Percentiles rank a stretch among this genome's conserved stretches.
These are phyloP conservation scores for Inosperma sp. DNA, from an alignment of 768 basidiomycete species.

Conservation along the genomic window DNA sequence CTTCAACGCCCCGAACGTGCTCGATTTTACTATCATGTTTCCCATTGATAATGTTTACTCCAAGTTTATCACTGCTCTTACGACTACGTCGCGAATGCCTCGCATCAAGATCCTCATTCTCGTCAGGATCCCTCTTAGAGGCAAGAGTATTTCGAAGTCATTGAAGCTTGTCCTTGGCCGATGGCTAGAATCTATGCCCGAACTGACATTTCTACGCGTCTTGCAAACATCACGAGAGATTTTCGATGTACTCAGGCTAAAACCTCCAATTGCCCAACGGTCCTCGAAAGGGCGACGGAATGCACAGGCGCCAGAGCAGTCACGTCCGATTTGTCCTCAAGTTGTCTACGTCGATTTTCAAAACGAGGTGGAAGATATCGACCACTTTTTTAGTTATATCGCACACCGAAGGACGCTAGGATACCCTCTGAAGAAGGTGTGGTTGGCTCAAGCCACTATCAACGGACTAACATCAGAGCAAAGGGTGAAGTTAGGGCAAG, in stretches of 20 bases:
- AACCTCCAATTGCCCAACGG: no score
- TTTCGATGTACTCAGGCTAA: constrained; percentile 45
- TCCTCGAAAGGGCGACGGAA: not conserved
- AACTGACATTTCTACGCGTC: constrained; percentile 46
- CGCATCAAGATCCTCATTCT: constrained; percentile 52
- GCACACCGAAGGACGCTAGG: constrained; percentile 34
- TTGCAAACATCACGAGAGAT: constrained; percentile 39
- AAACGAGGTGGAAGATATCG: constrained; percentile 22
- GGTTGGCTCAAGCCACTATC: constrained; percentile 32
- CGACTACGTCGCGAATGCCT: constrained; percentile 38
- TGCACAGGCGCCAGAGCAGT: not conserved
- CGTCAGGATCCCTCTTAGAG: constrained; percentile 36
- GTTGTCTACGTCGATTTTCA: constrained; percentile 47
- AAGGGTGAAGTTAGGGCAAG: not conserved
- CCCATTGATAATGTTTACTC: constrained; percentile 49
- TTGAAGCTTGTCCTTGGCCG: constrained; percentile 35
- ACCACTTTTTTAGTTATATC: constrained; percentile 34
- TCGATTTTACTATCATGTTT: constrained; percentile 55
- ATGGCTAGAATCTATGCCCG: constrained; percentile 58
- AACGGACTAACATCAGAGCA: constrained; percentile 21
- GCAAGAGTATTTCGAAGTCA: constrained; percentile 21
- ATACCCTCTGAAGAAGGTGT: constrained; percentile 48
- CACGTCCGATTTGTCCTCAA: constrained; percentile 38
- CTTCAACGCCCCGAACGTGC: constrained; percentile 53
- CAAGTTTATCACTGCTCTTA: constrained; percentile 43